A percentile compares a stretch with the other conserved stretches of the same genome.
These are phyloP conservation scores for Rhynchosporium secalis DNA, from an alignment of 2,329 filamentous ascomycete species.

Conservation along the genomic window DNA sequence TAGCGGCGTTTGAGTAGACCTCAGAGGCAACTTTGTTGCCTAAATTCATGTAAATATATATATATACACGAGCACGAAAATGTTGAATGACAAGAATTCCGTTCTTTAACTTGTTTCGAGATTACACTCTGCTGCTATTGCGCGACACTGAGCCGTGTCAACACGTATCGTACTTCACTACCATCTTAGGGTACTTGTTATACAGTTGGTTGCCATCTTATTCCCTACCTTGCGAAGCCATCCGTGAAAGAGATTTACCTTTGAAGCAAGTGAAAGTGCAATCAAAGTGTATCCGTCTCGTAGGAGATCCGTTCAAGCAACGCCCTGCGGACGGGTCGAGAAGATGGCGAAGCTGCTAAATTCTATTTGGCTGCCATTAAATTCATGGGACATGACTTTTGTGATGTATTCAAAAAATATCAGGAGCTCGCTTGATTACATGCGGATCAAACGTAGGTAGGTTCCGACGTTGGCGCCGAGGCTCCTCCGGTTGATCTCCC, in stretches of 20 bases:
- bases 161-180: too few relatives aligned
- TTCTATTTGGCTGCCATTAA: background rate
- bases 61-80: conserved; percentile 1
- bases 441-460: too few relatives aligned
- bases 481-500: conserved; percentile 6
- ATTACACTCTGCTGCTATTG: background rate
- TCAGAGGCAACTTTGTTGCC: conserved; percentile 10
- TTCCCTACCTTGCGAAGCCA: too few relatives aligned
- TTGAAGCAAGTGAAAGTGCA: too few relatives aligned
- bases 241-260: too few relatives aligned
- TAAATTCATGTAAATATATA: conserved; percentile 15
- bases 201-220: too few relatives aligned
- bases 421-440: too few relatives aligned
- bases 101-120: background rate
- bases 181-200: too few relatives aligned
- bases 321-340: too few relatives aligned
- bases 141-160: background rate
- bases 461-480: background rate
- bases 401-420: too few relatives aligned
- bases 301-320: too few relatives aligned
- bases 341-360: background rate
- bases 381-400: background rate
- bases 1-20: conserved; percentile 3
- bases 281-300: too few relatives aligned
- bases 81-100: background rate